Percentiles rank a stretch among this genome's conserved stretches.
phyloP scores from a whole-genome alignment of 2,329 filamentous ascomycete species.

The Aurifilum marmelostoma region DNA sequence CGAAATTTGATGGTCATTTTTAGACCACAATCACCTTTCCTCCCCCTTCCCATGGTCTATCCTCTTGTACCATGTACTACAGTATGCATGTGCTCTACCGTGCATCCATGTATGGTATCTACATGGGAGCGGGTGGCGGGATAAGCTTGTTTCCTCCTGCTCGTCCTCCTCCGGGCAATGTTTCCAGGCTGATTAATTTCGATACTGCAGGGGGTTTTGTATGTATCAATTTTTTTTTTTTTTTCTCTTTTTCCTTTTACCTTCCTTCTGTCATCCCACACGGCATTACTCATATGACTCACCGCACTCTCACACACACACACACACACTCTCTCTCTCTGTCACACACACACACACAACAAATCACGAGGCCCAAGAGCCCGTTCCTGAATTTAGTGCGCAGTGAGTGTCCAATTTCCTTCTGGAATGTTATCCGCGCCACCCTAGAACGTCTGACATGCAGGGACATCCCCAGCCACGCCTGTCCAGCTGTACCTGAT shows the following conservation, averaged over 20 bases:
- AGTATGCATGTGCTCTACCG: too few species aligned
- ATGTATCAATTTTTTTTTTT: too few species aligned
- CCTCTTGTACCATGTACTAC: not conserved
- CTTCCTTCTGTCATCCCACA: not conserved
- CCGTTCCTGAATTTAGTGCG: not conserved
- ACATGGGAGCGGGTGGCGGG: constrained; percentile 4
- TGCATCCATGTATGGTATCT: not conserved
- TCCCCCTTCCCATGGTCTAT: not conserved
- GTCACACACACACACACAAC: not conserved
- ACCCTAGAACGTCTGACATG: constrained; percentile 7
- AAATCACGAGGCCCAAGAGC: not conserved
- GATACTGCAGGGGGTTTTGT: too few species aligned
- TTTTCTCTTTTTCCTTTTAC: not conserved
- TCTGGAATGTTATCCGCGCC: constrained; percentile 16
- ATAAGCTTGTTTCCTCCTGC: constrained; percentile 17
- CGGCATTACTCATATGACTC: not conserved
- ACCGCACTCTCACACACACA: not conserved
- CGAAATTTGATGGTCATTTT: constrained; percentile 8
- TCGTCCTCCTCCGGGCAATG: constrained; percentile 4
- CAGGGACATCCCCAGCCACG: not conserved
- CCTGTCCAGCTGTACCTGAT: not conserved
- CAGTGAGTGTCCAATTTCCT: constrained; percentile 10
- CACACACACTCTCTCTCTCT: too few species aligned
- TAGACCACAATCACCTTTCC: not conserved
- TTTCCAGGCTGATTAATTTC: constrained; percentile 7